Evolutionary conservation across 2,329 filamentous ascomycete species (phyloP).

Genomic region (Nothophaeocryptopus gaeumannii): DNA sequence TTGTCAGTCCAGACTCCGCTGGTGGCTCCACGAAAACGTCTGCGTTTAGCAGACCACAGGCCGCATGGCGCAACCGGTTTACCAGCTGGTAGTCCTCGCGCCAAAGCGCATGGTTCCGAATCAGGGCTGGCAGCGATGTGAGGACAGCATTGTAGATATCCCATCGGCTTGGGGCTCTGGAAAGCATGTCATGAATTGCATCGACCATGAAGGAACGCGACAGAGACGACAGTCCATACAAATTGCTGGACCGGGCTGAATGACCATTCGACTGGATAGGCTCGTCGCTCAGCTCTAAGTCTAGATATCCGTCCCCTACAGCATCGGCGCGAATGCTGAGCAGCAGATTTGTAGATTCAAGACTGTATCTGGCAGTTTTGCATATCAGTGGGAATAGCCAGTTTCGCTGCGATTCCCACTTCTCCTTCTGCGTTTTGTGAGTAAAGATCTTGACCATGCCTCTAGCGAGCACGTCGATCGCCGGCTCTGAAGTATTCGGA

Average conservation of each 20-base stretch:
- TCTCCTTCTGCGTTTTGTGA: conserved; percentile 25
- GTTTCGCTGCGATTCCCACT: conserved; percentile 25
- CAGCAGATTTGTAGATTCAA: conserved; percentile 21
- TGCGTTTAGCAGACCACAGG: conserved; percentile 80
- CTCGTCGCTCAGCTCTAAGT: not conserved
- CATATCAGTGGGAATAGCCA: conserved; percentile 26
- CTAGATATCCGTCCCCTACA: conserved; percentile 23
- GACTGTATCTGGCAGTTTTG: conserved; percentile 17
- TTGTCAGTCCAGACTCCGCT: conserved; percentile 71
- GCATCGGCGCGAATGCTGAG: conserved; percentile 23
- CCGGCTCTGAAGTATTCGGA: conserved; percentile 10
- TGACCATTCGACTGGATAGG: conserved; percentile 3
- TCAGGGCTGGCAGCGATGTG: conserved; percentile 78
- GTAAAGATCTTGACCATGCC: conserved; percentile 24
- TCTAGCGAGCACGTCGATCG: conserved; percentile 19
- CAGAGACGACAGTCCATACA: conserved; percentile 19
- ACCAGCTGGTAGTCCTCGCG: conserved; percentile 70
- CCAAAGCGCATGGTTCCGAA: conserved; percentile 88
- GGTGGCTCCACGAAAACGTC: conserved; percentile 81
- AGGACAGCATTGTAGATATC: conserved; percentile 75
- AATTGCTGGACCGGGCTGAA: conserved; percentile 6
- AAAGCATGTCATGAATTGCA: conserved; percentile 19
- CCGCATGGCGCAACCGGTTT: conserved; percentile 67
- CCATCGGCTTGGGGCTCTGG: conserved; percentile 16
- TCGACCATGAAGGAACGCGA: conserved; percentile 18